These are phyloP conservation scores for Schrenkiella parvula DNA, from an alignment of 345 rosid genomes.

Conservation along the genomic window DNA sequence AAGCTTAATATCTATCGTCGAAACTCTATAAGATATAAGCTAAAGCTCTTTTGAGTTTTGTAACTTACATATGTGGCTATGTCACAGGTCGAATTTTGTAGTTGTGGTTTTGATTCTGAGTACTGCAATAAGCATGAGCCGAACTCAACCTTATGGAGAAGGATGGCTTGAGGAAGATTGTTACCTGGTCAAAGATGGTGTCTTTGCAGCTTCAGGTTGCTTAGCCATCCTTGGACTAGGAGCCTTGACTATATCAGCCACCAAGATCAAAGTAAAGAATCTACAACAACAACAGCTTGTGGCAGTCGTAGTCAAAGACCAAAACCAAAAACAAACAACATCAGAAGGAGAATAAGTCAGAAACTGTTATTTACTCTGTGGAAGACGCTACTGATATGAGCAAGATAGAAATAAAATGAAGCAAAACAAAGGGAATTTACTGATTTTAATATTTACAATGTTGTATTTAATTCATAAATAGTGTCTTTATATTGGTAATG, in stretches of 20 bases:
- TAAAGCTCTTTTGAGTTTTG: too few relatives aligned
- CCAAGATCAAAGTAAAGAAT: not conserved
- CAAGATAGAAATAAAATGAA: not conserved
- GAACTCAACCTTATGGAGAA: constrained; percentile 48
- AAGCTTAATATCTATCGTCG: not conserved
- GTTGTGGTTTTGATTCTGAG: constrained; percentile 42
- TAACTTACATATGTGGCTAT: not conserved
- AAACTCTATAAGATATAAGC: not conserved
- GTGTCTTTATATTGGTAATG: not conserved
- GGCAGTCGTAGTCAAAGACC: constrained; percentile 29
- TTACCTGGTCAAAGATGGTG: constrained; percentile 56
- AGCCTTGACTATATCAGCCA: constrained; percentile 37
- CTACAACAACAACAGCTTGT: constrained; percentile 37
- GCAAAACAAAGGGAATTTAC: not conserved
- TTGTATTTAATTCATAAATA: not conserved
- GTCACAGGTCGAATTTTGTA: constrained; percentile 59
- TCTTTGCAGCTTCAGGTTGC: constrained; percentile 46
- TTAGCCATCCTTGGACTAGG: constrained; percentile 36
- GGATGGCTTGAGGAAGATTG: constrained; percentile 80
- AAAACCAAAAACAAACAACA: not conserved
- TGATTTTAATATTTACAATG: not conserved
- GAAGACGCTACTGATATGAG: constrained; percentile 15
- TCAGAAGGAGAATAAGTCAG: constrained; percentile 7
- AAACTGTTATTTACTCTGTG: constrained; percentile 8
- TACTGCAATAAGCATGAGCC: constrained; percentile 69